Evolutionary conservation across 257 asterid species (phyloP).

Genomic region (Forsythia suspensa): DNA sequence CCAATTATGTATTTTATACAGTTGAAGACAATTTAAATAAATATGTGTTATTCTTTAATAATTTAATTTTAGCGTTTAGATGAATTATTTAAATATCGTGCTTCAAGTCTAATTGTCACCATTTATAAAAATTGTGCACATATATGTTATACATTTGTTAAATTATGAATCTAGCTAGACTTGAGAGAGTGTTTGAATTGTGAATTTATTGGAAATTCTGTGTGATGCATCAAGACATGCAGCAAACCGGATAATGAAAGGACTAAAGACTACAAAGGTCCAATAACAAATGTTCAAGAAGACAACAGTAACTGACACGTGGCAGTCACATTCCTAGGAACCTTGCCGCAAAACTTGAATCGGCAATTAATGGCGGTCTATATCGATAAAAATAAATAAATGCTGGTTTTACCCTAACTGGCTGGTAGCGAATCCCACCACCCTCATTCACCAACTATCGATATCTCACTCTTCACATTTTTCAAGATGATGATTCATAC

Average conservation of each 20-base stretch:
- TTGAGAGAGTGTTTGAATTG: no score
- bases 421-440: neutral
- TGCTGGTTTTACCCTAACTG: neutral
- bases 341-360: conserved; percentile 34
- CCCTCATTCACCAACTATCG: neutral
- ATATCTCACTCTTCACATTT: neutral
- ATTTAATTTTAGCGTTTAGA: no score
- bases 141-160: no score
- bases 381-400: neutral
- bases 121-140: no score
- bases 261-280: neutral
- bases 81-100: no score
- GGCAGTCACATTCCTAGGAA: conserved; percentile 33
- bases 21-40: no score
- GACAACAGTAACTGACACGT: conserved; percentile 20
- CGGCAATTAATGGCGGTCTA: conserved; percentile 6
- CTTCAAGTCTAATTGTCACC: neutral
- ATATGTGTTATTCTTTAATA: no score
- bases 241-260: conserved; percentile 22
- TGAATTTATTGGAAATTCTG: neutral
- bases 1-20: no score
- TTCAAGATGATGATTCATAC: neutral
- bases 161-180: no score
- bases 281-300: neutral
- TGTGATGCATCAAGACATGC: conserved; percentile 4